Evolutionary conservation across 371 early-diverging fungal species (phyloP).

Genomic region (Lichtheimia hyalospora): DNA sequence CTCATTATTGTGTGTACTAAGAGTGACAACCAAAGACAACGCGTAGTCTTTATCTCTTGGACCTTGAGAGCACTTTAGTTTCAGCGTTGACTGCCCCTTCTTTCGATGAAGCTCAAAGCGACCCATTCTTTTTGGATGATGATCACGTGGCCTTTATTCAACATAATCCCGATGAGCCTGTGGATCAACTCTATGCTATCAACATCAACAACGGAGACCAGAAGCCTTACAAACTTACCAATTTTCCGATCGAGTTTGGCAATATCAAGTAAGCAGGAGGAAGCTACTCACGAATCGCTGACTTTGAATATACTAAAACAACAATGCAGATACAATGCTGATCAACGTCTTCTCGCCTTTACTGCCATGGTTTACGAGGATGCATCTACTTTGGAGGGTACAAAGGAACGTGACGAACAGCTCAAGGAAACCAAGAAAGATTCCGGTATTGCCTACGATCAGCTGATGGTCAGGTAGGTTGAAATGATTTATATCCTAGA

Average conservation of each 20-base stretch:
- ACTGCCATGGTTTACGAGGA: slow-evolving; percentile 53
- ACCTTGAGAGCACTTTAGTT: slow-evolving; percentile 24
- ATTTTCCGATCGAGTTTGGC: slow-evolving; percentile 47
- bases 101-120: slow-evolving; percentile 38
- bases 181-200: slow-evolving; percentile 49
- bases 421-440: slow-evolving; percentile 47
- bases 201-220: slow-evolving; percentile 19
- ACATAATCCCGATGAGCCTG: slow-evolving; percentile 15
- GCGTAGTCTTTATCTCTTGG: slow-evolving; percentile 45
- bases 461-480: slow-evolving; percentile 59
- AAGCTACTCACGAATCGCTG: neutral
- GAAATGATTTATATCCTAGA: no score
- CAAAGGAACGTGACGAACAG: slow-evolving; percentile 43
- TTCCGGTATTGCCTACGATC: slow-evolving; percentile 55
- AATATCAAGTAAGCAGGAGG: slow-evolving; percentile 34
- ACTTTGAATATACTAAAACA: neutral
- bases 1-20: neutral
- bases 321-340: slow-evolving; percentile 26
- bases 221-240: slow-evolving; percentile 47
- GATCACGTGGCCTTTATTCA: slow-evolving; percentile 49
- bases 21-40: slow-evolving; percentile 27
- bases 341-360: slow-evolving; percentile 49
- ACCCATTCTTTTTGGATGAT: slow-evolving; percentile 58
- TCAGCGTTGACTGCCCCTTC: slow-evolving; percentile 43
- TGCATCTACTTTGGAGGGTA: slow-evolving; percentile 42